phyloP scores from a whole-genome alignment of 257 asterid genomes.

The Sherardia arvensis region DNA sequence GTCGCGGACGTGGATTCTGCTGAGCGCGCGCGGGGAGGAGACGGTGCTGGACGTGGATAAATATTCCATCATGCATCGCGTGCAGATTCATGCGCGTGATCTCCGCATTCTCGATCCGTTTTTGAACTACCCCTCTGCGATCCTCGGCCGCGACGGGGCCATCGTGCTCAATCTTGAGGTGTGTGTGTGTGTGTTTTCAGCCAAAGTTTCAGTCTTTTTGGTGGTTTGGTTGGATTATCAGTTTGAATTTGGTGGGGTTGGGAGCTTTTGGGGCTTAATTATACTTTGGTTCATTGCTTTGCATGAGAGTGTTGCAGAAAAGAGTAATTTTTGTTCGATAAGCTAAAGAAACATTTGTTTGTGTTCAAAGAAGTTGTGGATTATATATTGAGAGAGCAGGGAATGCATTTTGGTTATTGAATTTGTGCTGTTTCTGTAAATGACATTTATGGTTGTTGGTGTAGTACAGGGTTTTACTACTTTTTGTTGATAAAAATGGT shows the following conservation, averaged over 20 bases:
- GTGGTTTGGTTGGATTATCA: too few relatives aligned
- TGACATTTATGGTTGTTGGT: too few relatives aligned
- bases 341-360: background rate
- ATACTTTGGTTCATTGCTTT: background rate
- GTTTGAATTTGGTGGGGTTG: too few relatives aligned
- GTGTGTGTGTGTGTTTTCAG: background rate
- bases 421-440: too few relatives aligned
- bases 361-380: background rate
- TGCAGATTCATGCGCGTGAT: conserved; percentile 87
- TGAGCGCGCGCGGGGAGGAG: conserved; percentile 59
- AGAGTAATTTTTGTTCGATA: background rate
- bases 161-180: conserved; percentile 92
- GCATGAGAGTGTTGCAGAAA: background rate
- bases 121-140: conserved; percentile 70
- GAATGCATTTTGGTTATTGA: too few relatives aligned
- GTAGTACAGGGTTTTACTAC: too few relatives aligned
- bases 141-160: conserved; percentile 83
- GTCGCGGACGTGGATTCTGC: conserved; percentile 64
- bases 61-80: conserved; percentile 83
- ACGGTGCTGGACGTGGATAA: conserved; percentile 57
- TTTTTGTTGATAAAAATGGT: too few relatives aligned
- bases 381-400: too few relatives aligned
- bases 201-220: background rate
- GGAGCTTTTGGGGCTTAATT: too few relatives aligned
- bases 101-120: conserved; percentile 84